A percentile compares a stretch with the other conserved stretches of the same genome.
Conservation (phyloP, 225 moss, liverwort and hornwort species). For the Thuidium tamariscinum region DNA sequence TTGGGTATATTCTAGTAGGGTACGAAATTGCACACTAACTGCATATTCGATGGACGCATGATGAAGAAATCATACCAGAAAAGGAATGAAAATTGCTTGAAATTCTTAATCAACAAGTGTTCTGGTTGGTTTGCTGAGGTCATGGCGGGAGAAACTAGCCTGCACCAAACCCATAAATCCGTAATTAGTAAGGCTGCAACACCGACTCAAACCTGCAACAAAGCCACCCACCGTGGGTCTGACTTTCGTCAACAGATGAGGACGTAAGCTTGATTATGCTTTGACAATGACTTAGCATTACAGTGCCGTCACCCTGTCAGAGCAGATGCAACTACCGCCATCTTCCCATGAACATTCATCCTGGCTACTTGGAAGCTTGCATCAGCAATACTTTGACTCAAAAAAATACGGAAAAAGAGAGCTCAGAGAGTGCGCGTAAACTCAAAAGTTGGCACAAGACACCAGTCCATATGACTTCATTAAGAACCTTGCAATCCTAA, state of each 20-base stretch:
- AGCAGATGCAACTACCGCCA: constrained; percentile 2
- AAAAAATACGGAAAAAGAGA: background rate
- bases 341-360: background rate
- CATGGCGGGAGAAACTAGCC: background rate
- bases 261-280: background rate
- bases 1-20: background rate
- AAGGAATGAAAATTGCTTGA: background rate
- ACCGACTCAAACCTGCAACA: background rate
- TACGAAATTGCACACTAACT: background rate
- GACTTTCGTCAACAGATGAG: background rate
- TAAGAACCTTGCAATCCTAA: background rate
- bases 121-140: background rate
- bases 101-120: background rate
- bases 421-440: background rate
- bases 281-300: background rate
- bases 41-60: background rate
- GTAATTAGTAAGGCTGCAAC: background rate
- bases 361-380: background rate
- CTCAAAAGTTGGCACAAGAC: background rate
- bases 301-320: background rate
- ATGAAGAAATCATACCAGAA: background rate
- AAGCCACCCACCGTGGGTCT: background rate
- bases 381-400: background rate
- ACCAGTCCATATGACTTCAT: background rate
- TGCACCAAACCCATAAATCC: background rate